Evolutionary conservation across 176 grass and related monocot genomes (phyloP).

Genomic region (Ampelocalamus luodianensis): DNA sequence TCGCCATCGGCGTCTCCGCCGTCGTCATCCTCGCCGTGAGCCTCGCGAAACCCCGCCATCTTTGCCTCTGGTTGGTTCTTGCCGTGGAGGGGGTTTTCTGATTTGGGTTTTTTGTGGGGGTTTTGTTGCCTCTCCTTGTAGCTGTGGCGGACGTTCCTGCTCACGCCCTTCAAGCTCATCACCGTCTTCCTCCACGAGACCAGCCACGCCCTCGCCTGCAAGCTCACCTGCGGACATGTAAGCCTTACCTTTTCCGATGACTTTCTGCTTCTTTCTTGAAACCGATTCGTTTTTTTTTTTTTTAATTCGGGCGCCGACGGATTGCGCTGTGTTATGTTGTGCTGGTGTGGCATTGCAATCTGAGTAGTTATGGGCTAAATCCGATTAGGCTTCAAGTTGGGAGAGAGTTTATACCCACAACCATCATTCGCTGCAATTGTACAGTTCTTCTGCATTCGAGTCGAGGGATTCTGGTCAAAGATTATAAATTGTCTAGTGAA

Average conservation of each 20-base stretch:
- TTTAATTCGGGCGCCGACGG: no score
- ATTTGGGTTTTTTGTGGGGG: not conserved
- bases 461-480: not conserved
- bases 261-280: not conserved
- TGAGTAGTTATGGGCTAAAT: not conserved
- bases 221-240: slow-evolving; percentile 96
- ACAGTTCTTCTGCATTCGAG: slow-evolving; percentile 1
- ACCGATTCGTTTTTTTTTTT: no score
- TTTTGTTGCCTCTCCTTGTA: slow-evolving; percentile 29
- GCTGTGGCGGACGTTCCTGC: slow-evolving; percentile 93
- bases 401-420: not conserved
- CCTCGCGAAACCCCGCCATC: not conserved
- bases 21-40: slow-evolving; percentile 90
- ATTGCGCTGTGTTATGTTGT: not conserved
- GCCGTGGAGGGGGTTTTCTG: not conserved
- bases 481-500: not conserved
- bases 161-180: slow-evolving; percentile 98
- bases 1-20: slow-evolving; percentile 74
- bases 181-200: slow-evolving; percentile 99
- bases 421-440: not conserved
- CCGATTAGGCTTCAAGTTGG: not conserved
- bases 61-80: not conserved
- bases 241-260: not conserved
- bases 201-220: slow-evolving; percentile 98
- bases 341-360: slow-evolving; percentile 13